Evolutionary conservation across 2,329 filamentous ascomycete genomes (phyloP), one percentile per base, ranked within the genome.

Genomic region (Ophiocordyceps sinensis): DNA sequence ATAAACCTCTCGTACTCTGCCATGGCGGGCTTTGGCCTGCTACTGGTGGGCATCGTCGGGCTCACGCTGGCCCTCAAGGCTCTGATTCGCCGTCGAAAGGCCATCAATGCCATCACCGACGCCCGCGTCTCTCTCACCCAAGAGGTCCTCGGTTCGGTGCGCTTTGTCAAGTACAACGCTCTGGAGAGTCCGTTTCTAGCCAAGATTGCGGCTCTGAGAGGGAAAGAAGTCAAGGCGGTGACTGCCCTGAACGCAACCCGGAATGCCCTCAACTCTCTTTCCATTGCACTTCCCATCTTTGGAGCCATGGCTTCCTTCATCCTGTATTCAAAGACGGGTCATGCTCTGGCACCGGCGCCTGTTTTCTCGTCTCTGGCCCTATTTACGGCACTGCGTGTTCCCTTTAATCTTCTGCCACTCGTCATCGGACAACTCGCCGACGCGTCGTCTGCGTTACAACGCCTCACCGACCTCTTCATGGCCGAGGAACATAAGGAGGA

Each of bases 231-330:
- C 45, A 65, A 71, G 42, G 76, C 82, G 14, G 86, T 96, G 43
- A 88, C 94, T 56, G 65, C 85, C 13, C 64, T 96, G 37, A 65
- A 96, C 23, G 76, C 83, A 1, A 85, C 93, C 49, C 76, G 87
- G 50, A 93, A 93, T 56, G 85, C 71, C 34, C 86, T 94, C 63
- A 82, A 87, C 59, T 82, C 85, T 12, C 69, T 91, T 38, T 83
- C 83, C 53, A 76, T 94, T 71, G 82, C 85, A 1, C 73, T 94
- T 53, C 89, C 91, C 7, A 84, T 94, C 41, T 95, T 96, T 51
- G 87, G 89, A 0, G 91, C 88, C 1, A 95, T 96, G 86, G 61
- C 96, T 32, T 77, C 89, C 0, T 96, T 96, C 59, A 89, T 96
- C 60, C 89, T 85, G 0, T 82, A 77, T 51, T 79, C 77, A 1